Evolutionary conservation across 129 eudicot species (phyloP).

Genomic region (Arctium lappa): DNA sequence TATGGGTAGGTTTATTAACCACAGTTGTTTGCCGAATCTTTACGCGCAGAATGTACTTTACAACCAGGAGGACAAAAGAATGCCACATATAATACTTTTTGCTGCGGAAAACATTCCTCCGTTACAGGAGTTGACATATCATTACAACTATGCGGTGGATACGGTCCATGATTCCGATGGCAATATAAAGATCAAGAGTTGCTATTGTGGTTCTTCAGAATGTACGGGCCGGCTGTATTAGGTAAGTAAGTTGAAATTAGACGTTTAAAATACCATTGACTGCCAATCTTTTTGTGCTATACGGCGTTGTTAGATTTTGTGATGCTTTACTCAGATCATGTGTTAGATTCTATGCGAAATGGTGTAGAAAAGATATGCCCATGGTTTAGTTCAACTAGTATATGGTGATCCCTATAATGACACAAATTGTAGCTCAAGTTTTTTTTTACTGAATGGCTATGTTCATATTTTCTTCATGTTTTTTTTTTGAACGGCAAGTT

Average conservation of each 20-base stretch:
- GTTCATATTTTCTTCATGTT: background rate
- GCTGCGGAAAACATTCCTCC: conserved; percentile 95
- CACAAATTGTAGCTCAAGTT: background rate
- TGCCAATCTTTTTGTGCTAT: background rate
- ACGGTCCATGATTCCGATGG: conserved; percentile 66
- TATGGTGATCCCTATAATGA: background rate
- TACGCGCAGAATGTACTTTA: conserved; percentile 84
- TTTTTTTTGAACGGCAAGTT: no score
- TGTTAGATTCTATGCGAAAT: background rate
- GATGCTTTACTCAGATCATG: background rate
- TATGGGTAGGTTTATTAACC: conserved; percentile 86
- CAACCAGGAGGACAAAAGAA: conserved; percentile 67
- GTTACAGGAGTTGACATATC: conserved; percentile 77
- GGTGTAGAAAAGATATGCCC: no score
- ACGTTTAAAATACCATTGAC: background rate
- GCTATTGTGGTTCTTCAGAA: conserved; percentile 80
- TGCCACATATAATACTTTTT: conserved; percentile 94
- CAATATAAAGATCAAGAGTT: conserved; percentile 67
- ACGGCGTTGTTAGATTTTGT: background rate
- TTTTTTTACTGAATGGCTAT: background rate
- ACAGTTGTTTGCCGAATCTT: conserved; percentile 91
- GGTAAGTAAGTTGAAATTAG: conserved; percentile 2
- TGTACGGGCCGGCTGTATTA: conserved; percentile 89
- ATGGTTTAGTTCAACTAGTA: background rate
- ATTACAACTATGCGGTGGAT: conserved; percentile 73